Evolutionary conservation across 208 protist genomes (phyloP), one percentile per base, ranked within the genome.

Genomic region (Crithidia brevicula): DNA sequence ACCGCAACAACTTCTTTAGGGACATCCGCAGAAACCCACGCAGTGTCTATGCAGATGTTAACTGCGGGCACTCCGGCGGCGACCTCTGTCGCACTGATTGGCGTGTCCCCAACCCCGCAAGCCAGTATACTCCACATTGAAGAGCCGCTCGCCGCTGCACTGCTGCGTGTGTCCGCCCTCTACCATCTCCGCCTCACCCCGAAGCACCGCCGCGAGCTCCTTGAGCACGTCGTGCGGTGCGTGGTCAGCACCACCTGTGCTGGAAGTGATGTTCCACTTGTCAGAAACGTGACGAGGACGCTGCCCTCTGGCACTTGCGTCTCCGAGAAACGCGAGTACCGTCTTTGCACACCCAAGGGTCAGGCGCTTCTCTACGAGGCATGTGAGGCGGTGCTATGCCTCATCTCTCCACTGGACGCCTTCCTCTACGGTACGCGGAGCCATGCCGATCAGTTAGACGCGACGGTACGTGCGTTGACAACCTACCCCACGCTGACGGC

Each of bases 61-160:
- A n/a, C n/a, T n/a, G n/a, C n/a, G n/a, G n/a, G n/a, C n/a, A n/a
- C n/a, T n/a, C n/a, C n/a, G n/a, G n/a, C n/a, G n/a, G n/a, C n/a
- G 33, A n/a, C 7, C 16, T 20, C 30, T 1, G 31, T 34, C 18
- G 15, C 13, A 16, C 8, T 60, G 34, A 23, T 6, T 1, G 25
- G 47, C 72, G 52, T 42, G 36, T 46, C 20, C 13, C 11, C 66
- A 47, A 18, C 22, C 49, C 13, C 47, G n/a, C 33, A 46, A 31
- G 20, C 25, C 27, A 51, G 60, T 76, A 23, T 86, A 11, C 33
- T 91, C 50, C 70, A 71, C 40, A 53, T 91, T 6, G 72, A 80
- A 25, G 82, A 91, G 64, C 71, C 86, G 0, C 68, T 91, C 31
- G 72, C 80, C 20, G 77, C 77, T 0, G 73, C 79, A 22, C 49